These are phyloP conservation scores for Fusarium sulawesiense DNA, from an alignment of 2,329 filamentous ascomycete genomes.

Conservation along the genomic window DNA sequence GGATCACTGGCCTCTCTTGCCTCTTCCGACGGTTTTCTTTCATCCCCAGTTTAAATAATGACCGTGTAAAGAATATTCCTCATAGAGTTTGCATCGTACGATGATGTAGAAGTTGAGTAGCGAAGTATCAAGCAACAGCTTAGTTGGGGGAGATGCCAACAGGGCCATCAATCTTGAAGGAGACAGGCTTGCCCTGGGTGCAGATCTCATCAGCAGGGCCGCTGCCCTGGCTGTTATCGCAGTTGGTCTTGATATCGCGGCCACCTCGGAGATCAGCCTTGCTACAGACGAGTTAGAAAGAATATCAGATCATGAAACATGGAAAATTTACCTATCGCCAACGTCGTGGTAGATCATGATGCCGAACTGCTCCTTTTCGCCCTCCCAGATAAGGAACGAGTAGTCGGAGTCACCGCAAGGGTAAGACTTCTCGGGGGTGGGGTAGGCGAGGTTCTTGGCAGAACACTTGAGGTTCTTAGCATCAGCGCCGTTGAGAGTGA, in stretches of 20 bases:
- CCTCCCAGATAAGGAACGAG: constrained; percentile 8
- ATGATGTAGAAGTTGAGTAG: too few relatives aligned
- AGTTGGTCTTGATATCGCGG: constrained; percentile 19
- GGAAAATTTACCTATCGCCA: too few relatives aligned
- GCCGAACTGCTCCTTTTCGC: constrained; percentile 1
- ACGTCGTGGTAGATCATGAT: constrained; percentile 26
- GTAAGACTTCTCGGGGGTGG: not conserved
- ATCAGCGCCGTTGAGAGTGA: constrained; percentile 19
- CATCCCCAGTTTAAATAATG: not conserved
- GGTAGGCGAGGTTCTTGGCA: constrained; percentile 23
- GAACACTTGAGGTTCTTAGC: constrained; percentile 22
- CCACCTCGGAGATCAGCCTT: constrained; percentile 30
- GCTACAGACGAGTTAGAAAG: constrained; percentile 1
- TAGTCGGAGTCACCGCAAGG: constrained; percentile 17
- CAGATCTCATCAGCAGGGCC: constrained; percentile 29
- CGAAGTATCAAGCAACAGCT: not conserved
- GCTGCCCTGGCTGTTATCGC: constrained; percentile 30
- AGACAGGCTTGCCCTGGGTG: constrained; percentile 16
- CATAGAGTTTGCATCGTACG: too few relatives aligned
- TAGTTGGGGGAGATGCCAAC: not conserved
- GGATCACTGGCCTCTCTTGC: too few relatives aligned
- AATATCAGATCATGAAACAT: not conserved
- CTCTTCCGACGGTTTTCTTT: not conserved
- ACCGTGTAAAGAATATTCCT: not conserved
- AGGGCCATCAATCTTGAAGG: constrained; percentile 26